Evolutionary conservation across 768 basidiomycete genomes (phyloP), one percentile per base, ranked within the genome.

Genomic region (Auricularia heimuer): DNA sequence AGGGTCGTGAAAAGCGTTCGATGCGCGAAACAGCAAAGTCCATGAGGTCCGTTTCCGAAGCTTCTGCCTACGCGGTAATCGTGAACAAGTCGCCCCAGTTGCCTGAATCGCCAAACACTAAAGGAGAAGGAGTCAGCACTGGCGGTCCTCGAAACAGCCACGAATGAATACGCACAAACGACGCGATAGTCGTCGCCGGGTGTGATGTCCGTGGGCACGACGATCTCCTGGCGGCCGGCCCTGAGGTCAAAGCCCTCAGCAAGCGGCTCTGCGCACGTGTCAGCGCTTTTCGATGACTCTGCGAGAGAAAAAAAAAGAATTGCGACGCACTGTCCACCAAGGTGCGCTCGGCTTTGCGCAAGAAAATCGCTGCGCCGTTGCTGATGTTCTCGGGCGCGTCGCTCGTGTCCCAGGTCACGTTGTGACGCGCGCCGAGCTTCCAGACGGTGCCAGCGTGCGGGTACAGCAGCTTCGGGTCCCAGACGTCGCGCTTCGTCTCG

Each of bases 41-140:
- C 47, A 51, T 51, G 47, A 51, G 47, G 47, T 51, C 47, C 47
- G 47, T 51, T 42, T 51, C 1, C 47, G 3, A 18, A 18, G 47
- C 47, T 16, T 51, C 39, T 42, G 1, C 39, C 18, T 51, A 51
- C 47, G 14, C 68, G 39, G 44, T 67, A 66, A 77, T 77, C 3
- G 65, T 65, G 64, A 78, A 77, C 18, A 36, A 0, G 1, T 67
- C 63, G 69, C 74, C 73, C 60, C 37, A 58, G 58, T 75, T 68
- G 14, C 72, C 76, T 44, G 76, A 75, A 56, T 76, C 73, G 29
- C 73, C 75, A 37, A 76, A 69, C 29, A 77, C 76, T 79, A 21
- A 24, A 44, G 3, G 2, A 29, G 7, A 35, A 12, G 1, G 24
- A 14, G 56, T 24, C 34, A 35, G 56, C 54, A 29, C 29, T 29